Evolutionary conservation across 306 rosid species (phyloP).

Genomic region (Cicer arietinum): DNA sequence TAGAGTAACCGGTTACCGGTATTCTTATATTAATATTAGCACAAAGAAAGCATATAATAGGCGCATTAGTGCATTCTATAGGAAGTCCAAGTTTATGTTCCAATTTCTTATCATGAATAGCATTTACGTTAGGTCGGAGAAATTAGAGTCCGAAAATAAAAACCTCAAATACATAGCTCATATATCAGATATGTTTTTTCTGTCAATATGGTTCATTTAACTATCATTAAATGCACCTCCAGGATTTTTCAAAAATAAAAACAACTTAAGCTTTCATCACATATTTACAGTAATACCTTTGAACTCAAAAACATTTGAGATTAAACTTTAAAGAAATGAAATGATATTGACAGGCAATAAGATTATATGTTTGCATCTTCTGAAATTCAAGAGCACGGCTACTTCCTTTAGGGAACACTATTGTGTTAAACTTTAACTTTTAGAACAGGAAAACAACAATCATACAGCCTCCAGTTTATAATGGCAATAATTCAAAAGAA

Average conservation of each 20-base stretch:
- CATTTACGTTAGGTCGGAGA: slow-evolving; percentile 10
- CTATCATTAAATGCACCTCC: not conserved
- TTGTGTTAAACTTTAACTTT: not conserved
- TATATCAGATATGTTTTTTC: slow-evolving; percentile 4
- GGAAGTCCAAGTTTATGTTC: not conserved
- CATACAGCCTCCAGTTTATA: not conserved
- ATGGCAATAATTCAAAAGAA: slow-evolving; percentile 14
- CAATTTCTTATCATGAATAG: slow-evolving; percentile 6
- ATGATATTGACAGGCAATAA: slow-evolving; percentile 23
- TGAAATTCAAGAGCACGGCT: slow-evolving; percentile 22
- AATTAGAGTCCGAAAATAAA: slow-evolving; percentile 16
- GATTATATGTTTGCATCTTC: slow-evolving; percentile 17
- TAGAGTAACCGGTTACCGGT: not conserved
- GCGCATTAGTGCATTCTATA: not conserved
- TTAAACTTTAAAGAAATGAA: slow-evolving; percentile 6
- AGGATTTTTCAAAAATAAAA: not conserved
- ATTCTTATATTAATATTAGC: not conserved
- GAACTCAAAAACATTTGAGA: not conserved
- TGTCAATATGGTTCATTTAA: not conserved
- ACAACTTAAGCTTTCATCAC: not conserved
- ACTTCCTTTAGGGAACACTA: not conserved
- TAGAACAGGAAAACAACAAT: slow-evolving; percentile 16
- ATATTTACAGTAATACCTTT: not conserved
- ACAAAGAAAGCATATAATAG: slow-evolving; percentile 13
- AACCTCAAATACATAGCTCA: slow-evolving; percentile 22